Evolutionary conservation across 345 rosid species (phyloP), one percentile per base, ranked within the genome.

Genomic region (Draba incana): DNA sequence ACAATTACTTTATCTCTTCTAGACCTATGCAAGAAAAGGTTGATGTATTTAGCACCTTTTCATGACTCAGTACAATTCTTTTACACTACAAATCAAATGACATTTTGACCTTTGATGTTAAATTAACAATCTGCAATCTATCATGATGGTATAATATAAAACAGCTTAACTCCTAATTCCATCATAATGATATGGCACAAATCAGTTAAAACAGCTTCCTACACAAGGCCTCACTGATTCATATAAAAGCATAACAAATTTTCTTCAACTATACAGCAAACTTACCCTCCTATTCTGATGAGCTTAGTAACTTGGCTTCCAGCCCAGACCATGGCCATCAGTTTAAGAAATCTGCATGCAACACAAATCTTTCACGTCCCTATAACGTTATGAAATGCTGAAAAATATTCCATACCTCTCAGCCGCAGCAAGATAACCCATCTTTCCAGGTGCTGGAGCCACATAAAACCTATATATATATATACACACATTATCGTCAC

Each of bases 301-400:
- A 89, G 85, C 81, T 92, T 92, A 16, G 97, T 89, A 60, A 92
- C 95, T 72, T 92, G 97, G 83, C 98, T 92, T 75, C 97, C 98
- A 66, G 90, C 97, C 98, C 98, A 89, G 56, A 92, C 95, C 98
- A 92, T 86, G 42, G 98, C 98, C 91, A 92, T 84, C 64, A 92
- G 77, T 80, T 92, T 92, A 66, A 89, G 71, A 79, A 92, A 88
- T 79, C 95, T 92, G 85, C 78, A 83, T 69, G 57, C 30, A 55
- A 55, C 62, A 65, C 48, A 12, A 47, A 45, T 42, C 37, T 54
- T 46, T 76, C 38, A 71, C 27, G 13, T 58, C 38, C 54, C 62
- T 59, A 64, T 33, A 56, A 71, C 55, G 55, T 47, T 47, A n/a
- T 23, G 44, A 46, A 39, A 48, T 28, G 28, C 65, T 72, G 15